These are phyloP conservation scores for Flaveria trinervia DNA, from an alignment of 129 eudicot genomes.

Conservation along the genomic window DNA sequence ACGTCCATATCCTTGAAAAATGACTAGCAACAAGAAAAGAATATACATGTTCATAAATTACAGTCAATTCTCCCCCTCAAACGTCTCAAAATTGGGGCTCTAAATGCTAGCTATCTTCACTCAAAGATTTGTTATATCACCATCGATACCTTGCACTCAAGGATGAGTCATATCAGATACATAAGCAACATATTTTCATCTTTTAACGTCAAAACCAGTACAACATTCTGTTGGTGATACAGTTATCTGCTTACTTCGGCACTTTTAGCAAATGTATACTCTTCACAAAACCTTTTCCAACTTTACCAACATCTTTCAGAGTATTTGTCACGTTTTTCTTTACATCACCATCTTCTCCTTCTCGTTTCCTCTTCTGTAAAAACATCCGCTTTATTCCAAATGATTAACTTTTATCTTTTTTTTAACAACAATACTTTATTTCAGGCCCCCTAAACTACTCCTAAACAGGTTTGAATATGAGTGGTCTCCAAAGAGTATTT, in stretches of 20 bases:
- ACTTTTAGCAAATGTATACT: conserved; percentile 68
- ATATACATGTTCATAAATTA: conserved; percentile 19
- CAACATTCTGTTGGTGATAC: conserved; percentile 26
- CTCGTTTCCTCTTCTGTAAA: conserved; percentile 78
- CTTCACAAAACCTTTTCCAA: conserved; percentile 90
- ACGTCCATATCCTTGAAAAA: not conserved
- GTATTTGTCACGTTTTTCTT: conserved; percentile 33
- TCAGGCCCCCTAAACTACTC: too few relatives aligned
- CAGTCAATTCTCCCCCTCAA: conserved; percentile 15
- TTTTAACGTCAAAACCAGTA: not conserved
- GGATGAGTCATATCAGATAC: not conserved
- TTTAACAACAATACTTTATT: too few relatives aligned
- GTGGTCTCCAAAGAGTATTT: too few relatives aligned
- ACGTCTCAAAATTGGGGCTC: conserved; percentile 31
- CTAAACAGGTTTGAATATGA: too few relatives aligned
- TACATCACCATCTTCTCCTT: conserved; percentile 49
- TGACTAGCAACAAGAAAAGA: not conserved
- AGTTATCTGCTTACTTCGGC: conserved; percentile 49
- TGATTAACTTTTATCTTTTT: too few relatives aligned
- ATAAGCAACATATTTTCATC: not conserved
- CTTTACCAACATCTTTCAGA: conserved; percentile 66
- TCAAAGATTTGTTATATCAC: not conserved
- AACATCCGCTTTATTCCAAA: not conserved
- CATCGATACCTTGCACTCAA: not conserved
- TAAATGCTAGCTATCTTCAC: too few relatives aligned